Base-by-base conservation (phyloP, 2,329 filamentous ascomycete species). In the Aulographum hederae region DNA sequence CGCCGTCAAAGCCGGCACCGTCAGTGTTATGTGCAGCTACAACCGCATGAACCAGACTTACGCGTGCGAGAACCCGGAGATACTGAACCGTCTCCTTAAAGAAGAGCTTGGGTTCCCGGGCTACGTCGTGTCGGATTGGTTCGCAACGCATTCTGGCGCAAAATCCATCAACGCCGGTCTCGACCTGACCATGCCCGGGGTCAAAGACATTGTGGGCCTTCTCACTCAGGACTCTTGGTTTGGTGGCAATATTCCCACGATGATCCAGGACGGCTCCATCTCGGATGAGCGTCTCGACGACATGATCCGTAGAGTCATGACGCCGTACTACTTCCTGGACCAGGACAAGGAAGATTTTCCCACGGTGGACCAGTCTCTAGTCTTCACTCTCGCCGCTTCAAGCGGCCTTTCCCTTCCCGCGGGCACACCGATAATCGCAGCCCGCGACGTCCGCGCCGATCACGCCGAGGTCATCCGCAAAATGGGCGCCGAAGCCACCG, bases 401-500 rank as follows among this genome's bases (percentile, higher is more conserved):
- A n/a, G 21, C 21, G 21, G 8, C 21, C 8, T 8, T n/a, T 25
- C 21, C 21, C 21, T n/a, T n/a, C 8, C 8, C 21, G n/a, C n/a
- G 8, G 21, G 21, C 21, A 25, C n/a, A n/a, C 8, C 8, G 21
- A 25, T n/a, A 25, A 25, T 25, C 8, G n/a, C 21, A 25, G n/a
- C 21, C 8, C 21, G 93, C 16, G 74, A 94, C 46, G 86, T 92
- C 12, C 79, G 74, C 33, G 66, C 55, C 27, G 63, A 86, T 33
- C 85, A 94, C 48, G 73, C 61, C 29, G 47, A 56, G 15, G 56
- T 82, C 32, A 86, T 92, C 39, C 74, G 84, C 21, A 68, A 80
- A 41, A 67, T 80, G 32, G 84, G 70, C 11, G 75, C 78, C 31
- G 78, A 79, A 51, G 82, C 79, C 11, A 84, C 77, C 8, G 44